Conservation (phyloP, 2,329 filamentous ascomycete species). For the Calonectria hongkongensis region DNA sequence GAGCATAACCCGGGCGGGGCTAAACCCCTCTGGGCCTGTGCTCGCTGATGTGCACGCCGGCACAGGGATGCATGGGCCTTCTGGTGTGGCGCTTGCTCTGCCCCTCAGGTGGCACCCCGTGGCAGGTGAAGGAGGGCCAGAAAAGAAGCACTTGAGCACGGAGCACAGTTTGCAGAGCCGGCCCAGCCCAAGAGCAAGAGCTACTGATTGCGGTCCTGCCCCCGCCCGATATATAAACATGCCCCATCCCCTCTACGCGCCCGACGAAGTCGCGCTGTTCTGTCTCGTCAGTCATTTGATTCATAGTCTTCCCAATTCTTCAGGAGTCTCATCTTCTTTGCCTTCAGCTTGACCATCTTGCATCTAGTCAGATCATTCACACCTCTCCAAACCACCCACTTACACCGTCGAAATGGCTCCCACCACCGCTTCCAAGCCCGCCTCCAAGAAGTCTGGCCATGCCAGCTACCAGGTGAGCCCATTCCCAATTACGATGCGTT, state of each 20-base stretch:
- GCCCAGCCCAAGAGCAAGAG: constrained; percentile 47
- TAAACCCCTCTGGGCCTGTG: constrained; percentile 45
- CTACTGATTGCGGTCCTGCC: constrained; percentile 75
- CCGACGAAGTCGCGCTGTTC: constrained; percentile 64
- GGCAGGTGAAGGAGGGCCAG: constrained; percentile 50
- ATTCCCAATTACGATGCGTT: constrained; percentile 32
- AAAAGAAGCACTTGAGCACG: constrained; percentile 46
- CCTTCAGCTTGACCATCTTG: constrained; percentile 52
- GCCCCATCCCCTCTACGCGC: constrained; percentile 71
- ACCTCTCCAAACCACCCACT: constrained; percentile 47
- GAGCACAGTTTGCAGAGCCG: constrained; percentile 35
- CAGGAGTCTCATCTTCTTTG: constrained; percentile 47
- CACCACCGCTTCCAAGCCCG: constrained; percentile 70
- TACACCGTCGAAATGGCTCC: constrained; percentile 71
- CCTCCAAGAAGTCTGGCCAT: constrained; percentile 71
- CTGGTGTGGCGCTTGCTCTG: constrained; percentile 53
- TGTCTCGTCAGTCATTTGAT: constrained; percentile 59
- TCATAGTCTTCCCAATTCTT: constrained; percentile 49
- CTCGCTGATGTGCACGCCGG: constrained; percentile 45
- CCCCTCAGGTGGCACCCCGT: constrained; percentile 51
- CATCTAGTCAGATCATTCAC: constrained; percentile 40
- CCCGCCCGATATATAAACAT: constrained; percentile 78
- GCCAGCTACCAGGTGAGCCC: constrained; percentile 76
- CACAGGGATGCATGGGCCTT: constrained; percentile 43
- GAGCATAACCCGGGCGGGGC: constrained; percentile 16